Conservation (phyloP, 805 yeast species). For the Starmerella kuoi region DNA sequence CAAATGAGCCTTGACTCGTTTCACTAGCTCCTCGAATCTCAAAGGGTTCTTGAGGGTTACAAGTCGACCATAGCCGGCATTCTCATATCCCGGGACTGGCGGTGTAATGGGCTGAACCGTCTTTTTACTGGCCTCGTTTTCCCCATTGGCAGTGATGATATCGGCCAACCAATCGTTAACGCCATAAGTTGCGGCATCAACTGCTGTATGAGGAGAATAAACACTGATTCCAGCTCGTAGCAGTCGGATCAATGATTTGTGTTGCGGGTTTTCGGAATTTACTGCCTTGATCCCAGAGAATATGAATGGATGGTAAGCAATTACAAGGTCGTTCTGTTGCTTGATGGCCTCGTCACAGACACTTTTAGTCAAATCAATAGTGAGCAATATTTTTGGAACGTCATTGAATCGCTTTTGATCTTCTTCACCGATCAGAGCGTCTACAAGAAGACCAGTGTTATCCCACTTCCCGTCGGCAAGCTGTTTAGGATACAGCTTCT, state of each 20-base stretch:
- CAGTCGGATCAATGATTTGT: constrained; percentile 56
- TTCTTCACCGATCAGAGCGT: constrained; percentile 35
- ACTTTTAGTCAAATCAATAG: constrained; percentile 71
- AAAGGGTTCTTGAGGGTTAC: constrained; percentile 39
- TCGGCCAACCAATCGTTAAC: constrained; percentile 85
- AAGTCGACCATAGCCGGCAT: constrained; percentile 74
- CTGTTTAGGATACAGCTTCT: constrained; percentile 64
- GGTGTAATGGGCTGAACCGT: constrained; percentile 37
- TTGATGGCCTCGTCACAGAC: constrained; percentile 79
- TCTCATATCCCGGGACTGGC: constrained; percentile 31
- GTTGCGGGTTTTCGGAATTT: constrained; percentile 65
- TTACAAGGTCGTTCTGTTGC: constrained; percentile 41
- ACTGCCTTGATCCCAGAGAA: constrained; percentile 76
- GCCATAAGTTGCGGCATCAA: constrained; percentile 86
- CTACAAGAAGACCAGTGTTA: constrained; percentile 83
- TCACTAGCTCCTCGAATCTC: constrained; percentile 36
- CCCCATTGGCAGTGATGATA: constrained; percentile 35
- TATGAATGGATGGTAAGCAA: constrained; percentile 92
- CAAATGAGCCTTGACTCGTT: constrained; percentile 42
- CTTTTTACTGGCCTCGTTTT: constrained; percentile 21
- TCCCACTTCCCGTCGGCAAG: constrained; percentile 90
- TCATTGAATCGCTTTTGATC: constrained; percentile 21
- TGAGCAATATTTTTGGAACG: constrained; percentile 38
- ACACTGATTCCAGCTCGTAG: constrained; percentile 74
- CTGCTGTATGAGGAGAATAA: constrained; percentile 91